Base-by-base conservation (phyloP, 1,284 basidiomycete species). In the Tylopilus sp. region DNA sequence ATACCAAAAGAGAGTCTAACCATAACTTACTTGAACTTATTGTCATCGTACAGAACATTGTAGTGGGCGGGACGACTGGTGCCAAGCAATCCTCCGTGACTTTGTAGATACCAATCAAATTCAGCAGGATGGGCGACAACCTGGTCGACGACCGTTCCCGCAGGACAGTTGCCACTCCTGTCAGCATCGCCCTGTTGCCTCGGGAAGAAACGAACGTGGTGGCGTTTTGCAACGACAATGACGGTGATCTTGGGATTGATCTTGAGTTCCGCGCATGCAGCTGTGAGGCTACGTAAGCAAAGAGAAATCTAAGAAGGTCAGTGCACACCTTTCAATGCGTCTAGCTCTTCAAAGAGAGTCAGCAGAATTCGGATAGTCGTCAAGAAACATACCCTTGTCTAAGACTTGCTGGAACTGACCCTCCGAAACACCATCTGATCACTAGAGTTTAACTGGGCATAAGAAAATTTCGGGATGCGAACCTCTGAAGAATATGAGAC, bases 41-140 rank as follows among this genome's bases (percentile, higher is more conserved):
- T 80, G 53, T 84, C 82, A 54, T 85, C 82, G 31, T 77, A 63
- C 1, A 84, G 67, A 6, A 83, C 78, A 31, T 76, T 80, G 59
- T 89, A 90, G 64, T 90, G 89, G 2, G 86, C 76, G 1, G 79
- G 78, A 10, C 79, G 71, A 62, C 78, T 79, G 2, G 83, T 85
- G 10, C 84, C 84, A 2, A 86, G 66, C 2, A 86, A 66, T 12
- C 82, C 87, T 35, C 79, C 86, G 54, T 92, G 89, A 48, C 79
- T 81, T 62, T 87, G 83, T 1, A 89, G 71, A 59, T 91, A 92
- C 64, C 86, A 92, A 59, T 92, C 89, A 45, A 87, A 87, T 59
- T 89, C 87, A 1, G 80, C 77, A 0, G 87, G 86, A 59, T 88
- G 84, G 1, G 77, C 74, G 21, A 89, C 76, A 8, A 84, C 84